A percentile compares a stretch with the other conserved stretches of the same genome.
These are phyloP conservation scores for Plasmodium knowlesi DNA, from an alignment of 169 alveolate species.

Conservation along the genomic window DNA sequence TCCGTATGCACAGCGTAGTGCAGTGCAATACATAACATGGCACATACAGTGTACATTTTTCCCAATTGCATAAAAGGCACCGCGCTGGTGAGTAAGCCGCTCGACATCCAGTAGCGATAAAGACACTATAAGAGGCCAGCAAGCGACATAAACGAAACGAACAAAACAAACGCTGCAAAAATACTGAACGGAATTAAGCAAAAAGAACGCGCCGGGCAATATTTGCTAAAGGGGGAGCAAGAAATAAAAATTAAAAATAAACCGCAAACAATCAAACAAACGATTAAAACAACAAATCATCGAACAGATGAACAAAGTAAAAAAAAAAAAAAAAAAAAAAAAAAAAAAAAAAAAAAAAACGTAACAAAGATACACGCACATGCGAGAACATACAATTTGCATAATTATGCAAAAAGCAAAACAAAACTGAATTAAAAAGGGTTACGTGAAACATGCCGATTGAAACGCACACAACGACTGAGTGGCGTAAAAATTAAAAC, in stretches of 20 bases:
- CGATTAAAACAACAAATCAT: too few species aligned
- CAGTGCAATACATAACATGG: background rate
- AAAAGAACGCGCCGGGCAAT: background rate
- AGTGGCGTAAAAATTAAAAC: background rate
- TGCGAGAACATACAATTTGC: background rate
- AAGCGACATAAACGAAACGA: background rate
- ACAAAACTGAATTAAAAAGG: background rate
- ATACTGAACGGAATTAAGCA: background rate
- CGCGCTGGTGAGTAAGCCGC: background rate
- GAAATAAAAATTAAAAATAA: background rate
- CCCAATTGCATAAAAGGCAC: background rate
- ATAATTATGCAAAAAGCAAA: background rate
- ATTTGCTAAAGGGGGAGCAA: background rate
- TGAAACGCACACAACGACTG: background rate
- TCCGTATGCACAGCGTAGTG: background rate
- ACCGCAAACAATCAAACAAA: too few species aligned
- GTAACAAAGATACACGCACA: background rate
- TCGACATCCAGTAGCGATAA: background rate
- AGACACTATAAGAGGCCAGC: background rate
- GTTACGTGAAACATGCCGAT: background rate
- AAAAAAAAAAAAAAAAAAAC: background rate
- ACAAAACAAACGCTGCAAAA: background rate
- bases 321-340: background rate
- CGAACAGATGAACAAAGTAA: background rate
- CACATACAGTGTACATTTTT: background rate